Percentiles rank a stretch among this genome's conserved stretches.
Evolutionary conservation across 1,139 yeast species (phyloP).

Genomic region (Ashbya aceris): DNA sequence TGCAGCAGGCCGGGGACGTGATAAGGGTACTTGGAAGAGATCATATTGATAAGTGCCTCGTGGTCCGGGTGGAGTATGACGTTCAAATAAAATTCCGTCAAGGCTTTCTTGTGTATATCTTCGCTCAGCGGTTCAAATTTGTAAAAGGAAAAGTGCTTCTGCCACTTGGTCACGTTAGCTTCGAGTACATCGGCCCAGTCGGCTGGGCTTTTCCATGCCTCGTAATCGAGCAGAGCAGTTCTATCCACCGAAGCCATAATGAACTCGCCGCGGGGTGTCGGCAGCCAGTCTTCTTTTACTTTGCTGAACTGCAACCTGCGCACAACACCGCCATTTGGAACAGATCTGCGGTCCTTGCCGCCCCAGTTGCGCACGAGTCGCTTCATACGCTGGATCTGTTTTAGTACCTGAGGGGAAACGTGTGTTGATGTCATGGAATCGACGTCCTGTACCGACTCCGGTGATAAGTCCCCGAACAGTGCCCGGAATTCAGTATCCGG

Average conservation of each 20-base stretch:
- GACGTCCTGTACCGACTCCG: constrained; percentile 64
- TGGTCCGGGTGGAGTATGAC: constrained; percentile 67
- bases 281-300: constrained; percentile 76
- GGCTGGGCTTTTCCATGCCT: constrained; percentile 31
- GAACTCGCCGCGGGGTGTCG: constrained; percentile 56
- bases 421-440: constrained; percentile 47
- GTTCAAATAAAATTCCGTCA: constrained; percentile 55
- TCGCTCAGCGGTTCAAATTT: constrained; percentile 36
- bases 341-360: constrained; percentile 61
- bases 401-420: constrained; percentile 56
- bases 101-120: constrained; percentile 35
- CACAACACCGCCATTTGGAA: constrained; percentile 46
- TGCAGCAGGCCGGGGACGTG: constrained; percentile 74
- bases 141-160: constrained; percentile 42
- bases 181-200: constrained; percentile 42
- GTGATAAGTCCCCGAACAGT: constrained; percentile 65
- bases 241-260: constrained; percentile 47
- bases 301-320: constrained; percentile 61
- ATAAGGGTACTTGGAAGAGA: constrained; percentile 53
- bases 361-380: constrained; percentile 72
- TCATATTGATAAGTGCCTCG: constrained; percentile 48
- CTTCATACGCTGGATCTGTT: constrained; percentile 53
- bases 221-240: constrained; percentile 37
- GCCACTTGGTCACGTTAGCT: constrained; percentile 38
- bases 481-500: constrained; percentile 71